Conservation (phyloP, 306 rosid species). For the Acacia crassicarpa region DNA sequence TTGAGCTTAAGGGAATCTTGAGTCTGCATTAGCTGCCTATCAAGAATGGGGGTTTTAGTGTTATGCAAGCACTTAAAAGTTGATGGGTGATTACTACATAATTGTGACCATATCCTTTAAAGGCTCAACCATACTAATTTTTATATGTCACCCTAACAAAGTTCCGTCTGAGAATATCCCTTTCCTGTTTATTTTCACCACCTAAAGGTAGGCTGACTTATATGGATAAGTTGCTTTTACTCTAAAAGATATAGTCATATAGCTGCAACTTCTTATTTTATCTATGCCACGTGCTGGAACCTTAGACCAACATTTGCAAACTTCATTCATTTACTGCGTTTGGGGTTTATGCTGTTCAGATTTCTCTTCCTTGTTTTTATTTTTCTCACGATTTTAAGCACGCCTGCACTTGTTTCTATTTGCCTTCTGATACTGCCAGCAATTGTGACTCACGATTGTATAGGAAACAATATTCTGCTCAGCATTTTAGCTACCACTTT, state of each 20-base stretch:
- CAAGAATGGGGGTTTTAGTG: not conserved
- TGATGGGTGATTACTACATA: not conserved
- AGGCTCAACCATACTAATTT: not conserved
- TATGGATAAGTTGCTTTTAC: not conserved
- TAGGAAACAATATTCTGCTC: not conserved
- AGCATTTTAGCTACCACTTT: not conserved
- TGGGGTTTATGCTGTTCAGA: not conserved
- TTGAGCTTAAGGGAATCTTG: not conserved
- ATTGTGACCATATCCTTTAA: not conserved
- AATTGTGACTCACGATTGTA: not conserved
- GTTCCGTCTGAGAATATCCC: not conserved
- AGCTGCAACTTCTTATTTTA: not conserved
- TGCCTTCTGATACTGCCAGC: not conserved
- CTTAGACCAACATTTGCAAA: not conserved
- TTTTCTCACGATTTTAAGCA: not conserved
- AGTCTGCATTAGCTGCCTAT: not conserved
- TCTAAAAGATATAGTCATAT: not conserved
- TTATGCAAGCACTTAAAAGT: not conserved
- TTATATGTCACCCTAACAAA: not conserved
- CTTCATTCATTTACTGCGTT: not conserved
- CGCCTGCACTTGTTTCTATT: not conserved
- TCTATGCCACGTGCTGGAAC: not conserved
- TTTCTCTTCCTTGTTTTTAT: not conserved
- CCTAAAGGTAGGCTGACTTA: not conserved
- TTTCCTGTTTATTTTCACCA: not conserved